These are phyloP conservation scores for Pythium angustatum DNA, from an alignment of 352 stramenopile species.

Conservation along the genomic window DNA sequence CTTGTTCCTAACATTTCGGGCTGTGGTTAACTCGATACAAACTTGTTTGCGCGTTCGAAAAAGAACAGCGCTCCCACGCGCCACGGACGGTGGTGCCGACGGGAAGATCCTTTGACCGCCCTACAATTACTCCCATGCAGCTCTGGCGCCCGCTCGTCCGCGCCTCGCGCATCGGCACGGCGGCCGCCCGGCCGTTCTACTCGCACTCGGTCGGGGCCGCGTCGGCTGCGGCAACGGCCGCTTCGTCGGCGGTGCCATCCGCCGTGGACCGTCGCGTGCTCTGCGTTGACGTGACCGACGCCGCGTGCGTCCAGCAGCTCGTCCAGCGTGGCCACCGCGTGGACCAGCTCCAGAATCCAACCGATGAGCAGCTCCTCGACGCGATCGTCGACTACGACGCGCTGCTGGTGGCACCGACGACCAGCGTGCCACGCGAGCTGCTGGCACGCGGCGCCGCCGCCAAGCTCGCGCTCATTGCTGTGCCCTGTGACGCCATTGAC, in stretches of 20 bases:
- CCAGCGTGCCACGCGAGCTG: slow-evolving; percentile 45
- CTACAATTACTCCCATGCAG: too few relatives aligned
- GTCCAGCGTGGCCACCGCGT: slow-evolving; percentile 69
- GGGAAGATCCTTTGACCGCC: not conserved
- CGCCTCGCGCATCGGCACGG: not conserved
- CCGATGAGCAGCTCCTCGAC: slow-evolving; percentile 34
- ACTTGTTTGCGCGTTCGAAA: slow-evolving; percentile 13
- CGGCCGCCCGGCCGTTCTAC: slow-evolving; percentile 11
- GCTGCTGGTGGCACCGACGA: slow-evolving; percentile 52
- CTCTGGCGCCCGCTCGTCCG: slow-evolving; percentile 9
- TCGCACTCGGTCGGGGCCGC: slow-evolving; percentile 6
- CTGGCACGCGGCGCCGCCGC: slow-evolving; percentile 42
- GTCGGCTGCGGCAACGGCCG: not conserved
- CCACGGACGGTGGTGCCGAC: not conserved
- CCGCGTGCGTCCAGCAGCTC: slow-evolving; percentile 63
- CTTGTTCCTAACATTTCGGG: too few relatives aligned
- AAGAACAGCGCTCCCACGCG: not conserved
- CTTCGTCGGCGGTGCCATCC: not conserved
- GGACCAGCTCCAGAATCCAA: slow-evolving; percentile 46
- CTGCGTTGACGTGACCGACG: slow-evolving; percentile 61
- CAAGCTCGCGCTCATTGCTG: slow-evolving; percentile 57
- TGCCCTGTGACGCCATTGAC: slow-evolving; percentile 58
- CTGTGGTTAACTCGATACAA: slow-evolving; percentile 2
- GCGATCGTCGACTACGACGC: slow-evolving; percentile 59
- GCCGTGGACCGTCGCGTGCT: slow-evolving; percentile 43